Evolutionary conservation across 805 yeast genomes (phyloP).

Genomic region (Myxozyma lipomycoides): DNA sequence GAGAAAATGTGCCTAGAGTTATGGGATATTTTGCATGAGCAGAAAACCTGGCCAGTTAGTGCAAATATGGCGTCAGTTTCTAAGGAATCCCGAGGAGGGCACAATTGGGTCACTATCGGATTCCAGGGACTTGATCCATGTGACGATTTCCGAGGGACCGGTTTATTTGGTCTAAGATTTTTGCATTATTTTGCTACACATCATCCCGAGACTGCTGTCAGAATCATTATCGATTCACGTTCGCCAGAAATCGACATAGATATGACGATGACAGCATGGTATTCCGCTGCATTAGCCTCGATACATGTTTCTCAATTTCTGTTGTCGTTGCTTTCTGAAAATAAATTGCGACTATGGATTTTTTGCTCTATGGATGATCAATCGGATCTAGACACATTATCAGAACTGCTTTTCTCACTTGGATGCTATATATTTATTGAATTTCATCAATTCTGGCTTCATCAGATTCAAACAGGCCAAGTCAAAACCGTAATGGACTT

Average conservation of each 20-base stretch:
- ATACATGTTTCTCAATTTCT: conserved; percentile 27
- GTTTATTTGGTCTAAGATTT: conserved; percentile 23
- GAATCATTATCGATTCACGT: conserved; percentile 11
- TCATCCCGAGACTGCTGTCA: conserved; percentile 13
- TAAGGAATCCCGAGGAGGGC: conserved; percentile 23
- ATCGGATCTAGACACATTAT: neutral
- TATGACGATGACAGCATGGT: conserved; percentile 26
- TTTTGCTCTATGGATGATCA: conserved; percentile 5
- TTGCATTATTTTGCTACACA: conserved; percentile 8
- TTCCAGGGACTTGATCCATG: conserved; percentile 41
- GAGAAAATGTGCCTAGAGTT: neutral
- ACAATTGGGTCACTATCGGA: conserved; percentile 40
- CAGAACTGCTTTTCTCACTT: conserved; percentile 18
- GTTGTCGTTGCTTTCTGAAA: conserved; percentile 7
- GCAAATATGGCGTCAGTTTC: conserved; percentile 12
- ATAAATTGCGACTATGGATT: conserved; percentile 22
- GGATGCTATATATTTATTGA: conserved; percentile 17
- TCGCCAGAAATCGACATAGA: conserved; percentile 22
- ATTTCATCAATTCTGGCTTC: conserved; percentile 28
- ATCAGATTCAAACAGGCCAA: conserved; percentile 10
- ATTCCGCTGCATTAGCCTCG: conserved; percentile 29
- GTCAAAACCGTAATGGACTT: conserved; percentile 30
- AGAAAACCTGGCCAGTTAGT: conserved; percentile 18
- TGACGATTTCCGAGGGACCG: conserved; percentile 38
- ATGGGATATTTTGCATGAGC: conserved; percentile 15